Evolutionary conservation across 331 rosid genomes (phyloP).

Genomic region (Quercus lobata): DNA sequence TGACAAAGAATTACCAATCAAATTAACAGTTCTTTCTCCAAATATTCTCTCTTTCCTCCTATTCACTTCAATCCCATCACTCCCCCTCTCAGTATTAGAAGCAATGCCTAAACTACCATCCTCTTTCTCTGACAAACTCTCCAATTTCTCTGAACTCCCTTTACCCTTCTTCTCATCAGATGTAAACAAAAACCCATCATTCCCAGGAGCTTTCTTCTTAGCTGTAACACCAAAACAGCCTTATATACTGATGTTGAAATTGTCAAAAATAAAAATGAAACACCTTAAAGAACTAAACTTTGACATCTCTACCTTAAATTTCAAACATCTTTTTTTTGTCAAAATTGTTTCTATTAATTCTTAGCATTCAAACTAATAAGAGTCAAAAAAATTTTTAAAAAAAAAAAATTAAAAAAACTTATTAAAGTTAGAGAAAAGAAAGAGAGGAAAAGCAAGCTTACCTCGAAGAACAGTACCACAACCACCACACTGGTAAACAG

Average conservation of each 20-base stretch:
- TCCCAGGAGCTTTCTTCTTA: conserved; percentile 21
- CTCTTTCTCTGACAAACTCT: conserved; percentile 24
- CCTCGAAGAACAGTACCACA: conserved; percentile 38
- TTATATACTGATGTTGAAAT: neutral
- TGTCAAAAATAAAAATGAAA: neutral
- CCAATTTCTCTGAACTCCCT: conserved; percentile 23
- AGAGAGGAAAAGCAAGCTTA: neutral
- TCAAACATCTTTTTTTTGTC: neutral
- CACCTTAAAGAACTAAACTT: neutral
- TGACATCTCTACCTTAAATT: neutral
- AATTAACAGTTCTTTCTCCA: conserved; percentile 19
- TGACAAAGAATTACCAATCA: conserved; percentile 14
- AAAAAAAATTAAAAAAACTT: neutral
- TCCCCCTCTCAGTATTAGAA: conserved; percentile 23
- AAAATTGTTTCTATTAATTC: conserved; percentile 2
- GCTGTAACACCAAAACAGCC: conserved; percentile 21
- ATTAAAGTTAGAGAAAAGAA: neutral
- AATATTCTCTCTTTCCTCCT: conserved; percentile 22
- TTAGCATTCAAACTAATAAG: conserved; percentile 8
- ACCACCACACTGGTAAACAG: conserved; percentile 36
- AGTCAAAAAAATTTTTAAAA: neutral
- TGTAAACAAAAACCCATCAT: conserved; percentile 1
- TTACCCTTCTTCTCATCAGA: conserved; percentile 16
- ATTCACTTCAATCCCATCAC: conserved; percentile 22
- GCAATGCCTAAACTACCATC: conserved; percentile 1